Evolutionary conservation across 148 eudicot genomes (phyloP).

Genomic region (Silene uniflora): DNA sequence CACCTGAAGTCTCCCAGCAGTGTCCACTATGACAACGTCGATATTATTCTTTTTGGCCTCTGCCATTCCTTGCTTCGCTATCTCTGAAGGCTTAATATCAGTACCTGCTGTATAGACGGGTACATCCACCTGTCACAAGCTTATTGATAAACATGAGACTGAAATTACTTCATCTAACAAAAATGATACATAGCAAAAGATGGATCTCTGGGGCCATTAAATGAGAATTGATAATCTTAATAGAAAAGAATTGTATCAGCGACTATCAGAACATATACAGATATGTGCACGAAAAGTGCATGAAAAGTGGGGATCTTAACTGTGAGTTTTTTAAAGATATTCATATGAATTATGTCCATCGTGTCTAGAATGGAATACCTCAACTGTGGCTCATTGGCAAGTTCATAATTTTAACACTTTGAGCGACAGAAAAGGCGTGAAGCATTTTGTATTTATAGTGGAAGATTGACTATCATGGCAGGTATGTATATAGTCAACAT

Average conservation of each 20-base stretch:
- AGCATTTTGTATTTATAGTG: background rate
- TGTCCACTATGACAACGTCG: constrained; percentile 91
- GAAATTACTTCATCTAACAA: constrained; percentile 21
- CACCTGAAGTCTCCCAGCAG: constrained; percentile 99
- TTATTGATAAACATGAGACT: constrained; percentile 39
- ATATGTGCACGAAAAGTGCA: background rate
- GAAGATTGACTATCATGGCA: background rate
- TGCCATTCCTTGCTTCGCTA: constrained; percentile 71
- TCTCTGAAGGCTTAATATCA: constrained; percentile 81
- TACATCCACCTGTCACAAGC: constrained; percentile 76
- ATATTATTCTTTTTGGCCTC: constrained; percentile 84
- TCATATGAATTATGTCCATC: background rate
- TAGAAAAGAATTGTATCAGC: background rate
- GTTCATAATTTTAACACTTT: background rate
- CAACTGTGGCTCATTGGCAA: background rate
- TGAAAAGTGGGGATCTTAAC: background rate
- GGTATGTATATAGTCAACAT: background rate
- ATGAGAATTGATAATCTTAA: constrained; percentile 9
- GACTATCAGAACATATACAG: background rate
- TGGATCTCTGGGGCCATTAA: background rate
- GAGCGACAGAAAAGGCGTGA: background rate
- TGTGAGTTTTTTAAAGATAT: background rate
- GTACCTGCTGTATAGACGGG: constrained; percentile 92
- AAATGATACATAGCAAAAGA: background rate
- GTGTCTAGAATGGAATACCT: background rate